These are phyloP conservation scores for Macrolepiota dolichaula DNA, from an alignment of 768 basidiomycete species.

Conservation along the genomic window DNA sequence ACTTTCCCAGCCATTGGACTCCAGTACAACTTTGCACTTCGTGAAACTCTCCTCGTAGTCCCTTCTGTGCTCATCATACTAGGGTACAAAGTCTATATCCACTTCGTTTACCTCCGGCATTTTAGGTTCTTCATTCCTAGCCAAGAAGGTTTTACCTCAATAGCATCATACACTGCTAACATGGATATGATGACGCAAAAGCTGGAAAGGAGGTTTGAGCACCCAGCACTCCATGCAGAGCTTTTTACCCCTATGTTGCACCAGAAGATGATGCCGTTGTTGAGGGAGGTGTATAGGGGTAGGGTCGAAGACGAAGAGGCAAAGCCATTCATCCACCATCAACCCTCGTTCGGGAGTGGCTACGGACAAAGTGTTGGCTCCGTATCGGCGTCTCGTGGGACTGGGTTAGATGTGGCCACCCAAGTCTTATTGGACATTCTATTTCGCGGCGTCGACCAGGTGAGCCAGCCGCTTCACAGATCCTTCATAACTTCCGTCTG, in stretches of 20 bases:
- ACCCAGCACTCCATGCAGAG: slow-evolving; percentile 72
- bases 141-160: slow-evolving; percentile 56
- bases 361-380: neutral
- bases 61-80: slow-evolving; percentile 67
- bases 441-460: neutral
- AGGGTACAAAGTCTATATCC: slow-evolving; percentile 71
- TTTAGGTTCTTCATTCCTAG: slow-evolving; percentile 74
- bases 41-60: slow-evolving; percentile 60
- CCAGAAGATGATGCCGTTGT: slow-evolving; percentile 58
- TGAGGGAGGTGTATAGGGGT: slow-evolving; percentile 58
- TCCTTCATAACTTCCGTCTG: neutral
- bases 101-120: slow-evolving; percentile 49
- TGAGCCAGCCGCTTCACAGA: neutral
- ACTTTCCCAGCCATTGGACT: slow-evolving; percentile 59
- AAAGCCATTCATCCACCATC: neutral
- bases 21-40: slow-evolving; percentile 54
- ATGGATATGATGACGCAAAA: slow-evolving; percentile 57
- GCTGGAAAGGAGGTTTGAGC: slow-evolving; percentile 77
- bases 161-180: slow-evolving; percentile 59
- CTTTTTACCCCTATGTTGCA: slow-evolving; percentile 72
- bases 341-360: neutral
- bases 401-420: neutral
- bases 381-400: neutral
- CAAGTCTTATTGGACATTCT: neutral
- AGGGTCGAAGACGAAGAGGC: slow-evolving; percentile 26